Evolutionary conservation across 805 yeast species (phyloP).

Genomic region (Yarrowia hollandica): DNA sequence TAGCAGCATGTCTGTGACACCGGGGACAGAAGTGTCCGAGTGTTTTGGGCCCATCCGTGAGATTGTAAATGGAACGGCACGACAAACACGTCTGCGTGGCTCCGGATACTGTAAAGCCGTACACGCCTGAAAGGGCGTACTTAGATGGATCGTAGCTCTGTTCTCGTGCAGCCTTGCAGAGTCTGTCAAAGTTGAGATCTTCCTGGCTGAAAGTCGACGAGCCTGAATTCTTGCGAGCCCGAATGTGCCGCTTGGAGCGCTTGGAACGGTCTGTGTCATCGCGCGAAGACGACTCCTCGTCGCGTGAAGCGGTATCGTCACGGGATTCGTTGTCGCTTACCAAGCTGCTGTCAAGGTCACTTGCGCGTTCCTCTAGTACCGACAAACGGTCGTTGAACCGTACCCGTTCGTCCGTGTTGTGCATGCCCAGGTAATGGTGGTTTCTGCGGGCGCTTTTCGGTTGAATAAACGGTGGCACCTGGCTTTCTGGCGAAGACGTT

Average conservation of each 20-base stretch:
- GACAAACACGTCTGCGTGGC: neutral
- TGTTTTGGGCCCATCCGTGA: constrained; percentile 27
- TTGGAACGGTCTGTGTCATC: constrained; percentile 4
- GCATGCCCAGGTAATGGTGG: neutral
- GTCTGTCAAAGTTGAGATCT: constrained; percentile 3
- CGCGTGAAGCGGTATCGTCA: neutral
- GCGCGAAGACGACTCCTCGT: constrained; percentile 11
- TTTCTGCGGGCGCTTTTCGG: neutral
- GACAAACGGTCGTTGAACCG: constrained; percentile 6
- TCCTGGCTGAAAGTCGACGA: constrained; percentile 7
- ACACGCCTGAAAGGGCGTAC: neutral
- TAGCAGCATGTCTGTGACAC: constrained; percentile 40
- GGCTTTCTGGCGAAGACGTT: neutral
- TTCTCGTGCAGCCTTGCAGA: constrained; percentile 12
- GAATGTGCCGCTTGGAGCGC: neutral
- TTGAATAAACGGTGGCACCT: constrained; percentile 12
- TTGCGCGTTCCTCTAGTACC: neutral
- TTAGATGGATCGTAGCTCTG: neutral
- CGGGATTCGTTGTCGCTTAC: neutral
- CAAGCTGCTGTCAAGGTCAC: neutral
- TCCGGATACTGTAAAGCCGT: neutral
- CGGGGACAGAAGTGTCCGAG: constrained; percentile 37
- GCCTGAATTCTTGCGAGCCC: neutral
- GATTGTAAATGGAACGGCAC: neutral
- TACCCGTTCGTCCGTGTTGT: neutral